A percentile compares a stretch with the other conserved stretches of the same genome.
phyloP scores from a whole-genome alignment of 192 early-diverging fungal genomes.

The Coemansia biformis region DNA sequence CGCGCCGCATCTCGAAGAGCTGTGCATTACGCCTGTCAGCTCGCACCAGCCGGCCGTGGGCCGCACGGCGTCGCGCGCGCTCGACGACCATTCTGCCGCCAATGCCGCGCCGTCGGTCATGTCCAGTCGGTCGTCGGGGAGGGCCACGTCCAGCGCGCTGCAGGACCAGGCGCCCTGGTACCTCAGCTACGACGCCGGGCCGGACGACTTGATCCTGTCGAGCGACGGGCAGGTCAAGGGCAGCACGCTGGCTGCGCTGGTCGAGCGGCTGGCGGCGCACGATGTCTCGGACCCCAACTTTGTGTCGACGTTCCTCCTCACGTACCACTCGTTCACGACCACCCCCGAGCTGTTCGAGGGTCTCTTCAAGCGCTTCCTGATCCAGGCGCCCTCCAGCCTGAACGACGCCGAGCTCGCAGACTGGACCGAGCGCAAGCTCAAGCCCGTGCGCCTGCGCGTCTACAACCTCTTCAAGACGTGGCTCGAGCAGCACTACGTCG shows the following conservation, averaged over 20 bases:
- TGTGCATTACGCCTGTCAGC: constrained; percentile 25
- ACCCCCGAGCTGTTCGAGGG: constrained; percentile 70
- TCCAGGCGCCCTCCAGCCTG: constrained; percentile 66
- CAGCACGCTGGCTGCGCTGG: constrained; percentile 77
- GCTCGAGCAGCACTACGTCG: constrained; percentile 86
- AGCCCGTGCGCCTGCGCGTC: constrained; percentile 86
- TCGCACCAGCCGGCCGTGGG: constrained; percentile 16
- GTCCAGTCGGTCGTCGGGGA: constrained; percentile 32
- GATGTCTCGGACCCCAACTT: constrained; percentile 79
- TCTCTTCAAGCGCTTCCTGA: constrained; percentile 71
- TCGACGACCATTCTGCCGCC: constrained; percentile 18
- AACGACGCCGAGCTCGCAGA: constrained; percentile 57
- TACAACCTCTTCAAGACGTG: constrained; percentile 95
- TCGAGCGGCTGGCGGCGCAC: constrained; percentile 86
- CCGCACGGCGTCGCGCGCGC: constrained; percentile 28
- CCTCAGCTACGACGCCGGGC: constrained; percentile 68
- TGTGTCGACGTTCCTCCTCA: constrained; percentile 83
- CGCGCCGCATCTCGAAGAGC: constrained; percentile 21
- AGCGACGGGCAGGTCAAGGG: constrained; percentile 86
- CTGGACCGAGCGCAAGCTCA: constrained; percentile 85
- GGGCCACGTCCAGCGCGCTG: constrained; percentile 17
- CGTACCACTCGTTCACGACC: constrained; percentile 88
- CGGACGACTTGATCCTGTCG: constrained; percentile 73
- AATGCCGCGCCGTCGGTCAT: constrained; percentile 26
- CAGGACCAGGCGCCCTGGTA: constrained; percentile 65